Conservation (phyloP, 2,329 filamentous ascomycete species). For the Aspergillus unguis region DNA sequence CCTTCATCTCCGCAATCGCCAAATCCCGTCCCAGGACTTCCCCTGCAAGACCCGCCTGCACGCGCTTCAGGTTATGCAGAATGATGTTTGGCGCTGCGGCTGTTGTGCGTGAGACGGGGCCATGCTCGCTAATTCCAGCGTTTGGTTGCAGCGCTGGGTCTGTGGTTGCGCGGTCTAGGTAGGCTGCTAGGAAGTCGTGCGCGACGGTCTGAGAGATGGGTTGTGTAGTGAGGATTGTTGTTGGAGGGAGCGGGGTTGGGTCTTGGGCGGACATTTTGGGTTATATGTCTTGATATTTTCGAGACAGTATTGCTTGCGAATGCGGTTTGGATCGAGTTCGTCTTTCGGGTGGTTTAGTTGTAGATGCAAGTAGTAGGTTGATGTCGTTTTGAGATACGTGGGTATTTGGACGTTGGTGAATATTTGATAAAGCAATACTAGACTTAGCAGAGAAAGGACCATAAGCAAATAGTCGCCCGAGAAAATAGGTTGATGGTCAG, state of each 20-base stretch:
- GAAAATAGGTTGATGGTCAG: not conserved
- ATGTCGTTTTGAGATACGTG: no score
- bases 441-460: not conserved
- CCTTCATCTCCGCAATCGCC: constrained; percentile 35
- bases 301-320: not conserved
- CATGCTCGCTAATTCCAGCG: constrained; percentile 43
- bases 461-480: not conserved
- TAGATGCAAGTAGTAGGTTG: not conserved
- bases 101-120: constrained; percentile 42
- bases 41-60: constrained; percentile 43
- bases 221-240: constrained; percentile 35
- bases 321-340: no score
- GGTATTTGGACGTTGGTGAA: no score
- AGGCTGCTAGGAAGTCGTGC: constrained; percentile 42
- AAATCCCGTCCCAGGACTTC: constrained; percentile 43
- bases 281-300: not conserved
- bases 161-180: constrained; percentile 41
- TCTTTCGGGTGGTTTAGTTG: no score
- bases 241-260: constrained; percentile 38
- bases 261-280: constrained; percentile 36
- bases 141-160: constrained; percentile 45
- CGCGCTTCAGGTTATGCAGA: constrained; percentile 45
- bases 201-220: constrained; percentile 39
- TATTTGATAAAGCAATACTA: not conserved
- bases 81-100: constrained; percentile 42